Base-by-base conservation (phyloP, 1,139 yeast genomes). In the Wickerhamomyces sp. region DNA sequence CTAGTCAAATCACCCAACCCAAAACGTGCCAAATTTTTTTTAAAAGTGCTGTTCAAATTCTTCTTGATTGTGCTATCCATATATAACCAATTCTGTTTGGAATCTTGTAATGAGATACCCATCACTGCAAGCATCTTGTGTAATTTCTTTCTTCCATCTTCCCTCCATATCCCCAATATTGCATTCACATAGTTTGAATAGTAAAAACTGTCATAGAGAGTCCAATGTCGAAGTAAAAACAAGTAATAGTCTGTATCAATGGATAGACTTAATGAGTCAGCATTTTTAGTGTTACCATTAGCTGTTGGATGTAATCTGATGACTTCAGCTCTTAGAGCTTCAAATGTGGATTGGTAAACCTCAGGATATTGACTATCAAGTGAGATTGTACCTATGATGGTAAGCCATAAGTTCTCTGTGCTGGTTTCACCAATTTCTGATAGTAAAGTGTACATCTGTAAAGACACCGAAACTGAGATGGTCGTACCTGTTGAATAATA, bases 51-150 rank as follows among this genome's bases (percentile, higher is more conserved):
- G 16, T 83, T 81, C 23, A 93, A 62, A 42, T 78, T 82, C 39
- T 80, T 76, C 56, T 91, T 93, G 32, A 91, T 69, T 13, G 74
- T 70, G 31, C 85, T 73, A 54, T 88, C 94, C 80, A 89, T 78
- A 57, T 91, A 94, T 23, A 83, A 70, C 96, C 97, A 93, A 43
- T 81, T 79, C 58, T 93, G 96, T 50, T 82, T 84, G 2, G 97
- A 94, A 17, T 84, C 82, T 4, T 79, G 84, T 32, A 93, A 64
- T 0, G 96, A 82, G 6, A 93, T 83, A 7, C 98, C 98, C 96
- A 93, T 91, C 48, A 84, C 78, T 3, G 98, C 98, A 62, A 93
- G 84, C 72, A 93, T 70, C 51, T 88, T 88, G 55, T 89, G 95
- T 32, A 93, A 64, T 47, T 80, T 74, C 55, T 86, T 87, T 48